Conservation (phyloP, 306 rosid genomes). For the Ziziphus jujuba region DNA sequence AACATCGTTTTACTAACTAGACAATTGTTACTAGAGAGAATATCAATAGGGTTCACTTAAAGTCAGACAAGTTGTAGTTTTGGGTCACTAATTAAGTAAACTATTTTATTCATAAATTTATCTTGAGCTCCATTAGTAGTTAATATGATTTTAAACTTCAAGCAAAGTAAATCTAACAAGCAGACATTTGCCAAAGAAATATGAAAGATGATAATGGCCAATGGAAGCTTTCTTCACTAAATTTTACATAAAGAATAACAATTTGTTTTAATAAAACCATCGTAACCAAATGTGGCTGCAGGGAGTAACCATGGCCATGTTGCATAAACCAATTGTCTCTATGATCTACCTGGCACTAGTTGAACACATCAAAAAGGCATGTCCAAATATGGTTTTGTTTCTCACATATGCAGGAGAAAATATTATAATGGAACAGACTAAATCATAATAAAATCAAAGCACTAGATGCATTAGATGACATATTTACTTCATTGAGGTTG, state of each 20-base stretch:
- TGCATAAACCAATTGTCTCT: no score
- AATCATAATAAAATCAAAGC: no score
- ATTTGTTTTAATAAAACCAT: neutral
- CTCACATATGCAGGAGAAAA: no score
- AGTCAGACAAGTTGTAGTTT: neutral
- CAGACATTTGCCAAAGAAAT: neutral
- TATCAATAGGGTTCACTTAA: neutral
- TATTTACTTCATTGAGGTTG: no score
- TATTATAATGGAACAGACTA: no score
- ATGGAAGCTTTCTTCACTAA: neutral
- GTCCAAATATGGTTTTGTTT: no score
- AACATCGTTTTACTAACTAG: neutral
- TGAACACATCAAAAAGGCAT: no score
- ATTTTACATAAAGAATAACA: no score
- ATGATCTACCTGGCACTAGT: no score
- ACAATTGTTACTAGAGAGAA: conserved; percentile 13
- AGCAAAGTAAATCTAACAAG: neutral
- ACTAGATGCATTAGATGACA: no score
- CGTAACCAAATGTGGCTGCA: neutral
- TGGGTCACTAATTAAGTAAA: neutral
- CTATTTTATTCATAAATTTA: neutral
- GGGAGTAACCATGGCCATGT: no score
- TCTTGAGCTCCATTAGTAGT: neutral
- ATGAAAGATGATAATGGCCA: neutral
- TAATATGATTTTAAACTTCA: neutral